Evolutionary conservation across 2,329 filamentous ascomycete species (phyloP).

Genomic region (Cladophialophora exuberans): DNA sequence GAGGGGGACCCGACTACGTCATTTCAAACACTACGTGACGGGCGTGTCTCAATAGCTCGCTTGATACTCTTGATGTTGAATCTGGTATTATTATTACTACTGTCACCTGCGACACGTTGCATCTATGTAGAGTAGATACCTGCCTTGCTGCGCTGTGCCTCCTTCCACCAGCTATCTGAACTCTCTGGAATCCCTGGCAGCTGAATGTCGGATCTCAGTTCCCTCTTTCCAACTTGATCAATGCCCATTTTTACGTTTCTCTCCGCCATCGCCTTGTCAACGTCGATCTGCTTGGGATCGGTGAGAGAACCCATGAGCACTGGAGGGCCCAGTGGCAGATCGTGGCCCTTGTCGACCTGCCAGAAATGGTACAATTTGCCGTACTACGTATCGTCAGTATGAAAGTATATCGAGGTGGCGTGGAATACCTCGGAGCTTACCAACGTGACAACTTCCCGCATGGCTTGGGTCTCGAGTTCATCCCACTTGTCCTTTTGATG

Average conservation of each 20-base stretch:
- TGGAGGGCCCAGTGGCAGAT: slow-evolving; percentile 62
- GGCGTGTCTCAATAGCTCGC: background rate
- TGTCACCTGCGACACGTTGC: background rate
- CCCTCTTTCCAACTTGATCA: slow-evolving; percentile 56
- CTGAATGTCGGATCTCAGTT: slow-evolving; percentile 57
- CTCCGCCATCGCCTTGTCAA: slow-evolving; percentile 49
- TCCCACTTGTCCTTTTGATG: slow-evolving; percentile 69
- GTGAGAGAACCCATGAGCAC: slow-evolving; percentile 66
- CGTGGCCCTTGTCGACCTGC: slow-evolving; percentile 68
- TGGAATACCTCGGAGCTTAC: background rate
- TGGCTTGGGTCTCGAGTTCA: slow-evolving; percentile 74
- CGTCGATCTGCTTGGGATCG: slow-evolving; percentile 34
- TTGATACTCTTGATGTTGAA: background rate
- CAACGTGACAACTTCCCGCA: slow-evolving; percentile 69
- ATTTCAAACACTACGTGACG: background rate
- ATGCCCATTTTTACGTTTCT: slow-evolving; percentile 59
- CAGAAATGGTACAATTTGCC: slow-evolving; percentile 86
- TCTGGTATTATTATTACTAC: background rate
- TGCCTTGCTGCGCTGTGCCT: slow-evolving; percentile 22
- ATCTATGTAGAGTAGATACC: slow-evolving; percentile 27
- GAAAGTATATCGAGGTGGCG: background rate
- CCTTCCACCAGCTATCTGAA: slow-evolving; percentile 55
- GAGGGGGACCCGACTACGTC: background rate
- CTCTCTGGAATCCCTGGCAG: slow-evolving; percentile 47
- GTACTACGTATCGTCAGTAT: slow-evolving; percentile 56